Percentiles rank a stretch among this genome's conserved stretches.
These are phyloP conservation scores for Puccinia coronata DNA, from an alignment of 1,284 basidiomycete genomes.

Conservation along the genomic window DNA sequence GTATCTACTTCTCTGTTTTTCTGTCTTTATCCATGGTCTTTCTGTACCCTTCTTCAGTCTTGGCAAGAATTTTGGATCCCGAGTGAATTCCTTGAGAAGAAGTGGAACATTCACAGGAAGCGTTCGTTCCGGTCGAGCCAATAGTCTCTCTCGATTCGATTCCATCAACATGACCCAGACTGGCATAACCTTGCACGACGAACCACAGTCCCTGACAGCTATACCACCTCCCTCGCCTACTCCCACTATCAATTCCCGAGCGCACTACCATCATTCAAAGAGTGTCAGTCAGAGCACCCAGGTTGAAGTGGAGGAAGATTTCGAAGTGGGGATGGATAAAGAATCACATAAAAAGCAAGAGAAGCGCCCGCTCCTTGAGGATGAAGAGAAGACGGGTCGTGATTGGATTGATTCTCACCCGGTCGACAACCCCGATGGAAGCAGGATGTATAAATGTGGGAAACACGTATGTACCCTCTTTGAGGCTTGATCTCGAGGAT, in stretches of 20 bases:
- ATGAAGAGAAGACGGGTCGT: constrained; percentile 12
- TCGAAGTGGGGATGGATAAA: not conserved
- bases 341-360: not conserved
- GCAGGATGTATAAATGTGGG: constrained; percentile 29
- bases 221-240: not conserved
- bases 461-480: constrained; percentile 31
- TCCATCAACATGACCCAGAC: not conserved
- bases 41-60: constrained; percentile 91
- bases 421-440: not conserved
- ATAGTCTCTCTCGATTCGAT: constrained; percentile 23
- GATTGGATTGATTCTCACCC: constrained; percentile 24
- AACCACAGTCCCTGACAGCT: not conserved
- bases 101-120: constrained; percentile 64
- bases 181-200: not conserved
- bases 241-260: not conserved
- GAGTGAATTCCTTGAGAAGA: constrained; percentile 80
- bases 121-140: constrained; percentile 31
- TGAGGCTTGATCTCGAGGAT: not conserved
- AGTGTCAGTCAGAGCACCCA: not conserved
- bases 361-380: not conserved
- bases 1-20: constrained; percentile 84
- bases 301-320: not conserved
- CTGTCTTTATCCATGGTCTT: constrained; percentile 74
- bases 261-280: not conserved
- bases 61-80: constrained; percentile 80